Evolutionary conservation across 164 flowering plant species (phyloP), one percentile per base, ranked within the genome.

Genomic region (Macadamia integrifolia): DNA sequence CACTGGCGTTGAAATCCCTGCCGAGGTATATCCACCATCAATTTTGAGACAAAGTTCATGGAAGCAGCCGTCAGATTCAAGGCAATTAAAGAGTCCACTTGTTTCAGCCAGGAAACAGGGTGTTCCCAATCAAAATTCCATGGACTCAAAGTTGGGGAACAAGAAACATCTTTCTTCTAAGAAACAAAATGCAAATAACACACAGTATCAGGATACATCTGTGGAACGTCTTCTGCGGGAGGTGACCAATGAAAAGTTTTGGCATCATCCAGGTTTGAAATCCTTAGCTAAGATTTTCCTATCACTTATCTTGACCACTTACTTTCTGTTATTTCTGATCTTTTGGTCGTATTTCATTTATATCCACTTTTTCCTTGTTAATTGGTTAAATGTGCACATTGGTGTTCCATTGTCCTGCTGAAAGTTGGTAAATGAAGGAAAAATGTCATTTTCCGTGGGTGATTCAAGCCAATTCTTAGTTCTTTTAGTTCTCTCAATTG

Each of bases 181-280:
- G 82, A 90, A 87, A 84, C 87, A 80, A 72, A 48, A 56, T 69
- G 35, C 68, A 9, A 65, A 42, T 23, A 78, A 60, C 70, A 60
- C 74, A 56, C 75, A 75, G 50, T 88, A 87, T 71, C 93, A 83
- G 66, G 98, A 94, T 78, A 83, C 96, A 65, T 91, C 98, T 50
- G 92, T 94, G 1, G 98, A 94, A 68, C 96, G 98, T 44, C 95
- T 94, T 66, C 71, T 91, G 65, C 88, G 98, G 63, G 97, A 92
- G 84, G 98, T 94, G 78, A 94, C 98, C 48, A 90, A 82, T 80
- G 95, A 92, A 10, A 90, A 88, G 76, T 88, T 91, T 69, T 94
- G 97, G 98, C 93, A 85, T 76, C 87, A 87, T 68, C 89, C 96
- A 82, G 97, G 98, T 93, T 43, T 70, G 77, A 8, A 65, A 70